A percentile compares a stretch with the other conserved stretches of the same genome.
phyloP scores from a whole-genome alignment of 140 eudicot genomes.

The Stevia rebaudiana region DNA sequence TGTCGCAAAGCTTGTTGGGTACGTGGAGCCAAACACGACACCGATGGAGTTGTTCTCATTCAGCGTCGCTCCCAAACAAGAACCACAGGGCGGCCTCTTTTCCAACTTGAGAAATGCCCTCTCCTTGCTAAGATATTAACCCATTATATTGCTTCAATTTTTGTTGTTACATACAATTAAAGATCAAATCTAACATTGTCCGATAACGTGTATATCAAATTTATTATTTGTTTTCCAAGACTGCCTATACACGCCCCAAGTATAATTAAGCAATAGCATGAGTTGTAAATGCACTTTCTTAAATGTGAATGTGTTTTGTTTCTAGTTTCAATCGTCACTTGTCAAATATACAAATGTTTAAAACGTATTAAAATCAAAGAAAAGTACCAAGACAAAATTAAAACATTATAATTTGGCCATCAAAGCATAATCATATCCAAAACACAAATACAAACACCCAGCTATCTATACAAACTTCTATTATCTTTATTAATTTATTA shows the following conservation, averaged over 20 bases:
- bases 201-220: no score
- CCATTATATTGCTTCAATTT: no score
- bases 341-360: no score
- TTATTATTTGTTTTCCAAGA: no score
- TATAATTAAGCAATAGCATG: no score
- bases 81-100: constrained; percentile 15
- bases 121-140: constrained; percentile 31
- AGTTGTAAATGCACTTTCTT: no score
- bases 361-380: no score
- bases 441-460: background rate
- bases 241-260: no score
- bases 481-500: background rate
- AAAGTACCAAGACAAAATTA: no score
- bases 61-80: constrained; percentile 44
- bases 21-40: constrained; percentile 34
- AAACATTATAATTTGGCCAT: background rate
- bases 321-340: no score
- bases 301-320: no score
- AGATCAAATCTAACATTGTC: background rate
- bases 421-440: background rate
- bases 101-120: constrained; percentile 51
- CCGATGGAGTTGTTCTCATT: constrained; percentile 71
- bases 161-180: no score
- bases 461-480: constrained; percentile 28
- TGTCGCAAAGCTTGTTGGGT: constrained; percentile 68